Conservation (phyloP, 2,329 filamentous ascomycete species). For the Penicillium sp. region DNA sequence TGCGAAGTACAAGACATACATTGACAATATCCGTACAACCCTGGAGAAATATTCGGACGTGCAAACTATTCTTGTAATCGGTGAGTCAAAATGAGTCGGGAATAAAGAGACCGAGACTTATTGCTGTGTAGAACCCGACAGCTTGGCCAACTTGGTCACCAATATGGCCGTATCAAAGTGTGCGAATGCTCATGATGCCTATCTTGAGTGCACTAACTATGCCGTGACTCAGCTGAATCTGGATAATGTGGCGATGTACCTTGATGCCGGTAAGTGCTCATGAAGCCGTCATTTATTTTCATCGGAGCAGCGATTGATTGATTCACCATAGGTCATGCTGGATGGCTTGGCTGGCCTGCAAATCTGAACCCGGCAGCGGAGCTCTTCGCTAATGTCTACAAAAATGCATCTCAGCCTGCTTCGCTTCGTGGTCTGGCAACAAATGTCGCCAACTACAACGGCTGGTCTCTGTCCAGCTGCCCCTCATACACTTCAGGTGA, state of each 20-base stretch:
- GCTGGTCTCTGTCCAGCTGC: conserved; percentile 52
- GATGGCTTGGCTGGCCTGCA: conserved; percentile 56
- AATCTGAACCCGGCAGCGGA: conserved; percentile 52
- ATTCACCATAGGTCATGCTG: conserved; percentile 53
- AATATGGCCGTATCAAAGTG: conserved; percentile 61
- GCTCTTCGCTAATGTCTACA: conserved; percentile 54
- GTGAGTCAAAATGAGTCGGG: conserved; percentile 30
- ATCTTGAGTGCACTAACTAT: conserved; percentile 61
- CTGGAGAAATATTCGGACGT: conserved; percentile 59
- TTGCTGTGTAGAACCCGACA: conserved; percentile 60
- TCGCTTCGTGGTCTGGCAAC: conserved; percentile 59
- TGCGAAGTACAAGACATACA: conserved; percentile 58
- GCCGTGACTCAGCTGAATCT: conserved; percentile 62
- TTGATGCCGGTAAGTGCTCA: conserved; percentile 57
- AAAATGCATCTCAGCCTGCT: conserved; percentile 50
- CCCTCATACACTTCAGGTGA: conserved; percentile 51
- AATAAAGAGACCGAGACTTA: conserved; percentile 31
- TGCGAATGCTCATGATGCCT: conserved; percentile 57
- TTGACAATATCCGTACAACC: conserved; percentile 58
- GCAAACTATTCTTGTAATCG: conserved; percentile 56
- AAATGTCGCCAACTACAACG: conserved; percentile 65
- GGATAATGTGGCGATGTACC: conserved; percentile 65
- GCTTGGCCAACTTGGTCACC: conserved; percentile 65
- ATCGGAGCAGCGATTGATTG: not conserved
- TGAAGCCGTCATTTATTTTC: not conserved